Evolutionary conservation across 116 monocot genomes (phyloP), one percentile per base, ranked within the genome.

Genomic region (Thalassia testudinum): DNA sequence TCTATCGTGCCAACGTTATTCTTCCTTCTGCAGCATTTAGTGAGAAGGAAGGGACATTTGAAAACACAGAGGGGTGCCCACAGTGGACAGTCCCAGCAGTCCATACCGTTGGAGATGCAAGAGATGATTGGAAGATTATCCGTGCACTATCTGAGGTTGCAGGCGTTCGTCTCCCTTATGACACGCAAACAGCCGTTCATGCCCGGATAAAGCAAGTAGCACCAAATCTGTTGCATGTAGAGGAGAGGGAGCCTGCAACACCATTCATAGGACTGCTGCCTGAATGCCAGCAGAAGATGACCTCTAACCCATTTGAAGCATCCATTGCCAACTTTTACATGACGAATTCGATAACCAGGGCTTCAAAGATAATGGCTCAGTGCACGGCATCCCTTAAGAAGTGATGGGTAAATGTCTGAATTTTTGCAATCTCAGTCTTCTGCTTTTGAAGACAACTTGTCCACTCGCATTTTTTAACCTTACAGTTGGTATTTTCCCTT

Each of bases 111-210:
- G 97, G 97, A 24, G 89, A 97, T 72, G 76, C 97, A 27, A 85
- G 97, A 52, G 97, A 97, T 63, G 97, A 97, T 53, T 97, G 97
- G 97, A 97, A 97, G 71, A 97, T 97, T 25, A 26, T 97, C 7
- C 66, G 97, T 19, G 97, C 97, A 1, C 66, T 97, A 1, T 97
- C 89, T 8, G 97, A 97, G 70, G 82, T 85, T 15, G 77, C 88
- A 16, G 97, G 97, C 13, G 76, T 77, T 5, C 48, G 72, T 0
- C 66, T 97, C 8, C 79, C 97, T 6, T 97, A 97, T 59, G 82
- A 97, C 57, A 70, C 75, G 0, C 61, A 82, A 3, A 49, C 20
- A 20, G 89, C 57, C 49, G 77, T 89, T 0, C 70, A 82, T 21
- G 69, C 79, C 8, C 63, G 97, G 17, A 85, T 97, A 1, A 28